Evolutionary conservation across 2,329 filamentous ascomycete species (phyloP), one percentile per base, ranked within the genome.

Genomic region (Scopulariopsis brevicaulis): DNA sequence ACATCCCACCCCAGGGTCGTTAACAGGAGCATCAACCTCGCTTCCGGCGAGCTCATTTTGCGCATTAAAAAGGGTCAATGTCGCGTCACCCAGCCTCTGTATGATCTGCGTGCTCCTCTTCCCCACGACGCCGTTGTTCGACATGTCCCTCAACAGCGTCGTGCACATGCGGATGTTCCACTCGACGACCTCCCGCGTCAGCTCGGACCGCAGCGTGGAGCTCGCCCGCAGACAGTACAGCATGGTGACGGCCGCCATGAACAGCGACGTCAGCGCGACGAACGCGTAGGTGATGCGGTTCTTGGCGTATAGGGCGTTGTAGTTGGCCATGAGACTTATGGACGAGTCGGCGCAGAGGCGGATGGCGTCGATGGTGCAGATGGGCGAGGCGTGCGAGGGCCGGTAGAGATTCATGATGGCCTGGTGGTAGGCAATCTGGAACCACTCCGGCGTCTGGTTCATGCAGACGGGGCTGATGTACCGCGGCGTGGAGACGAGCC

Each of bases 241-340:
- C 62, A 66, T 67, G 2, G 66, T 65, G 22, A 68, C 61, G 2
- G 64, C 63, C 5, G 66, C 65, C 63, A 68, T 65, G 59, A 68
- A 67, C 0, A 68, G 61, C 3, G 64, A 63, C 20, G 62, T 63
- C 7, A 67, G 61, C 0, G 65, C 65, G 0, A 67, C 62, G 51
- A 67, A 67, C 0, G 65, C 65, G 53, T 67, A 68, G 2, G 63
- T 65, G 24, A 67, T 64, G 11, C 61, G 60, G 54, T 67, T 67
- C 14, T 64, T 62, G 24, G 65, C 66, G 37, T 67, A 64, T 1
- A 68, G 52, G 4, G 64, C 55, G 53, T 59, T 61, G 62, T 63
- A 63, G 51, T 43, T 53, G 20, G 34, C 59, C 24, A 63, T 60
- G 2, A 63, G 58, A 35, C 61, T 61, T 43, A 63, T 63, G 4